Conservation (phyloP, 306 rosid species). For the Ormosia semicastrata region DNA sequence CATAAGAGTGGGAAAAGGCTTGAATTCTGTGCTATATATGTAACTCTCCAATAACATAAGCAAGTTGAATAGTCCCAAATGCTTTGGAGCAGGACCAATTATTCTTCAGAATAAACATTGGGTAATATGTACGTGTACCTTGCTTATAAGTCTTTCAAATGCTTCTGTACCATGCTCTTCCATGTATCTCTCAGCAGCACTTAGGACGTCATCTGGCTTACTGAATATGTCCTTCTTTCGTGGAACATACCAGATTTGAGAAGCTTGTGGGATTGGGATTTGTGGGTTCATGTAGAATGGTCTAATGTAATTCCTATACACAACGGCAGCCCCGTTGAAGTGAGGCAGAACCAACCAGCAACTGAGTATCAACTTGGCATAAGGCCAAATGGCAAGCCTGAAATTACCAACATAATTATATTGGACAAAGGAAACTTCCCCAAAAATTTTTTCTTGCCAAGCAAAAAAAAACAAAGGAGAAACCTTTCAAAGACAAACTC, state of each 20-base stretch:
- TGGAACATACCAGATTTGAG: conserved; percentile 81
- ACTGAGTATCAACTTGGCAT: conserved; percentile 70
- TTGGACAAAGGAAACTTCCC: not conserved
- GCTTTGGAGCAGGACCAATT: not conserved
- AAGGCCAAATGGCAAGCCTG: conserved; percentile 86
- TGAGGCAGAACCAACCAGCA: conserved; percentile 96
- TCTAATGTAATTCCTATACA: conserved; percentile 67
- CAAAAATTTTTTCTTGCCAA: not conserved
- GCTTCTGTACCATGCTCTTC: conserved; percentile 79
- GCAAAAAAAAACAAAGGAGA: not conserved
- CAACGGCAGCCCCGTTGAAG: conserved; percentile 87
- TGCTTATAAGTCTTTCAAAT: conserved; percentile 78
- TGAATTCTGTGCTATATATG: not conserved
- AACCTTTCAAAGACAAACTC: not conserved
- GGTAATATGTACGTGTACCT: conserved; percentile 37
- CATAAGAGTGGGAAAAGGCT: not conserved
- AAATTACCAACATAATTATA: conserved; percentile 1
- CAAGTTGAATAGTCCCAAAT: not conserved
- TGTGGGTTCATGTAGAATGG: conserved; percentile 88
- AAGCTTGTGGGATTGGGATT: conserved; percentile 30
- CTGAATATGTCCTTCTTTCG: conserved; percentile 55
- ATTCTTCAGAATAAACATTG: not conserved
- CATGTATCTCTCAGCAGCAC: conserved; percentile 80
- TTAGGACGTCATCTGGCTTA: conserved; percentile 68
- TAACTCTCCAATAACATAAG: not conserved